Evolutionary conservation across 1,139 yeast species (phyloP).

Genomic region (Suhomyces choctaworum): DNA sequence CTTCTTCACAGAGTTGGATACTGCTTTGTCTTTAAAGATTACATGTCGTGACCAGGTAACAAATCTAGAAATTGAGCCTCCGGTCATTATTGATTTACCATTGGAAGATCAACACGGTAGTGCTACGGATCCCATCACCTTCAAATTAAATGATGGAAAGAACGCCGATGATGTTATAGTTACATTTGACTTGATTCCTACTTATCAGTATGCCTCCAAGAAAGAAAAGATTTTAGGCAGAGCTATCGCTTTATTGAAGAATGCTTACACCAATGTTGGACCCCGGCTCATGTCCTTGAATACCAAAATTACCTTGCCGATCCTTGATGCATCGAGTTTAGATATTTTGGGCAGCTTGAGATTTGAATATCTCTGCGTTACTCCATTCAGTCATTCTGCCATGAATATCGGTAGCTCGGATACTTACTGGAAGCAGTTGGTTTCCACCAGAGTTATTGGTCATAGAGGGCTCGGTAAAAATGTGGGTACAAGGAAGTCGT

Average conservation of each 20-base stretch:
- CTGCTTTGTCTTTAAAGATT: slow-evolving; percentile 78
- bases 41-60: slow-evolving; percentile 50
- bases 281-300: slow-evolving; percentile 66
- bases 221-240: slow-evolving; percentile 68
- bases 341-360: slow-evolving; percentile 76
- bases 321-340: slow-evolving; percentile 67
- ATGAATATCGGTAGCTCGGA: slow-evolving; percentile 71
- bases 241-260: slow-evolving; percentile 74
- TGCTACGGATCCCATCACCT: slow-evolving; percentile 80
- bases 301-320: slow-evolving; percentile 71
- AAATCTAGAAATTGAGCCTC: slow-evolving; percentile 55
- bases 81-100: slow-evolving; percentile 77
- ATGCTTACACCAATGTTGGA: slow-evolving; percentile 70
- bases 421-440: slow-evolving; percentile 90
- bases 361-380: slow-evolving; percentile 73
- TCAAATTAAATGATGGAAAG: slow-evolving; percentile 55
- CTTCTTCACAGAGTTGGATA: slow-evolving; percentile 80
- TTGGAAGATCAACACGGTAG: slow-evolving; percentile 75
- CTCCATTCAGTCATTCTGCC: slow-evolving; percentile 71
- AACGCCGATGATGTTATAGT: slow-evolving; percentile 59
- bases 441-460: slow-evolving; percentile 89
- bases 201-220: slow-evolving; percentile 53
- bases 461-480: slow-evolving; percentile 96
- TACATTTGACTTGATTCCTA: slow-evolving; percentile 89
- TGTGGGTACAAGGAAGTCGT: slow-evolving; percentile 62